Evolutionary conservation across 805 yeast genomes (phyloP), one percentile per base, ranked within the genome.

Genomic region (Candida schatavii): DNA sequence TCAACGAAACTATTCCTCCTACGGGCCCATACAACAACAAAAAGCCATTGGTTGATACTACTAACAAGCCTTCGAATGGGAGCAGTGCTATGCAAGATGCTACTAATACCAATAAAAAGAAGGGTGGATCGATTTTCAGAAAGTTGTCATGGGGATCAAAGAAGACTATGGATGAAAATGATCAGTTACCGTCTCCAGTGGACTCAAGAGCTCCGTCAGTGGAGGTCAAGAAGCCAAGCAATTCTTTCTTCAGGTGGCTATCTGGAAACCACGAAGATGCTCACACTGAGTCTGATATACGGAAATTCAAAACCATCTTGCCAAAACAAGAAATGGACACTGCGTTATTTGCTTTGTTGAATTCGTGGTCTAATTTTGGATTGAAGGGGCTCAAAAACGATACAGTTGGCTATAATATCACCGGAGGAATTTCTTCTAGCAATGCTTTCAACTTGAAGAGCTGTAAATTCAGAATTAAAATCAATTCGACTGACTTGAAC

Each of bases 331-430:
- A 84, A 55, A 72, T 84, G 72, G 74, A 77, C 46, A 77, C 78
- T 34, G 88, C 88, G 2, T 63, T 85, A 50, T 74, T 68, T 55
- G 78, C 85, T 34, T 70, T 85, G 42, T 64, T 85, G 48, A 68
- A 61, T 35, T 79, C 83, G 14, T 85, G 93, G 93, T 74, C 78
- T 11, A 78, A 75, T 45, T 83, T 83, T 52, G 91, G 93, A 6
- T 62, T 85, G 51, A 77, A 75, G 49, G 73, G 78, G 45, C 69
- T 85, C 44, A 65, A 61, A 29, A 61, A 75, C 35, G 74, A 74
- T 49, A 65, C 69, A 17, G 59, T 65, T 3, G 58, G 65, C 5
- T 58, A 66, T 51, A 68, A 67, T 25, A 68, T 85, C 23, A 74
- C 74, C n/a, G 90, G 88, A 40, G 70, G 77, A 15, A 74, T 85